Conservation (phyloP, 2,329 filamentous ascomycete genomes). For the Graphilbum sp. region DNA sequence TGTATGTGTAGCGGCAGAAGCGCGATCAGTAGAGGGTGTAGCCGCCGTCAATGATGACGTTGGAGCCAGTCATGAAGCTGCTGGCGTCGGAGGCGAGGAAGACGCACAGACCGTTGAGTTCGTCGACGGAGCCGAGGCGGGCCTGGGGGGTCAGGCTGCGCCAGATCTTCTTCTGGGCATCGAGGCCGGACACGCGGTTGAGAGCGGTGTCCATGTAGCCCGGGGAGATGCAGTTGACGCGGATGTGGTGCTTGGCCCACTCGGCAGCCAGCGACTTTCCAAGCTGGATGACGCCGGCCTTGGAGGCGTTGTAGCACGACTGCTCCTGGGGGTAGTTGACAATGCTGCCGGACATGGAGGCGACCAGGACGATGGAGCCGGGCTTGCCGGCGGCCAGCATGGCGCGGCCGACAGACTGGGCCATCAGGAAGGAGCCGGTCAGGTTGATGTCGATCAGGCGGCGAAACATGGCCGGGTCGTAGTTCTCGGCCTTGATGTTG, state of each 20-base stretch:
- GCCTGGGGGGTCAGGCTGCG: slow-evolving; percentile 56
- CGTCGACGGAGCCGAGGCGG: slow-evolving; percentile 55
- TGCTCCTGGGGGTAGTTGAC: slow-evolving; percentile 82
- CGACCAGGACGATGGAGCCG: slow-evolving; percentile 59
- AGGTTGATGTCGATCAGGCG: slow-evolving; percentile 71
- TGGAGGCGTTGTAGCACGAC: slow-evolving; percentile 69
- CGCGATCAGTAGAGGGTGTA: slow-evolving; percentile 32
- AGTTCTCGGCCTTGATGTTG: slow-evolving; percentile 68
- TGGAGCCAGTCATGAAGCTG: slow-evolving; percentile 62
- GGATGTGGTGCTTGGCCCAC: slow-evolving; percentile 68
- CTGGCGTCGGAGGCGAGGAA: slow-evolving; percentile 60
- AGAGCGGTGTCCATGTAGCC: slow-evolving; percentile 78
- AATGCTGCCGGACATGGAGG: slow-evolving; percentile 67
- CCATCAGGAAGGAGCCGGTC: slow-evolving; percentile 62
- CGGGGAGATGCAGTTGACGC: slow-evolving; percentile 71
- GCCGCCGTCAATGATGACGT: slow-evolving; percentile 55
- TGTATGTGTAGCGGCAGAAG: neutral
- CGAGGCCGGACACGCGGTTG: slow-evolving; percentile 61
- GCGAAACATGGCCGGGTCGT: slow-evolving; percentile 61
- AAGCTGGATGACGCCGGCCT: slow-evolving; percentile 64
- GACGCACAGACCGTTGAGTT: slow-evolving; percentile 62
- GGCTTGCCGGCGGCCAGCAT: slow-evolving; percentile 60
- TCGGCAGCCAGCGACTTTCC: slow-evolving; percentile 70
- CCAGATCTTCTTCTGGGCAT: slow-evolving; percentile 74
- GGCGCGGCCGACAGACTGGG: slow-evolving; percentile 51